phyloP scores from a whole-genome alignment of 148 eudicot species.

The Chenopodium quinoa region DNA sequence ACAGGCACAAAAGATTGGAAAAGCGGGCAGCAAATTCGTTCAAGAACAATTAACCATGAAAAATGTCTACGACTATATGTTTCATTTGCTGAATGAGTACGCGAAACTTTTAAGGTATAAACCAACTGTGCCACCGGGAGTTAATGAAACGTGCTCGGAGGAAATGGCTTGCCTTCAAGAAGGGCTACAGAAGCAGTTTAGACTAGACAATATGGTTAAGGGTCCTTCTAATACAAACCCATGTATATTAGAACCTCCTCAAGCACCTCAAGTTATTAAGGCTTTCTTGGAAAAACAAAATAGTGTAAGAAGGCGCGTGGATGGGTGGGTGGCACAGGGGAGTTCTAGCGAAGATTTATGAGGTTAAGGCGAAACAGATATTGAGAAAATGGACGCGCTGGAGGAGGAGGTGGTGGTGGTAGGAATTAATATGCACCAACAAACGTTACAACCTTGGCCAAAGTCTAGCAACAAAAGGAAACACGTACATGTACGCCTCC shows the following conservation, averaged over 20 bases:
- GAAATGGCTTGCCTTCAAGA: conserved; percentile 37
- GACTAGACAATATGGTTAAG: conserved; percentile 32
- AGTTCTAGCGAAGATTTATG: conserved; percentile 1
- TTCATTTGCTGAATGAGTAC: conserved; percentile 46
- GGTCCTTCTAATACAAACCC: conserved; percentile 33
- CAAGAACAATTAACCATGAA: conserved; percentile 44
- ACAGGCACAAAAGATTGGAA: conserved; percentile 46
- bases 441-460: neutral
- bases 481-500: neutral
- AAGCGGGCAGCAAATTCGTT: conserved; percentile 32
- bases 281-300: conserved; percentile 32
- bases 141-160: conserved; percentile 39
- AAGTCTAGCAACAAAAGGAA: neutral
- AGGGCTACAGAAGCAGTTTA: conserved; percentile 33
- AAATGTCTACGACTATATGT: conserved; percentile 51
- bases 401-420: too few species aligned
- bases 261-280: conserved; percentile 27
- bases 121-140: conserved; percentile 36
- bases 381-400: neutral
- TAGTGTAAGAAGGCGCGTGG: conserved; percentile 30
- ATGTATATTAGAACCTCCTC: conserved; percentile 37
- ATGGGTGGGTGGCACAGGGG: conserved; percentile 34
- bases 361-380: neutral
- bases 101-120: conserved; percentile 44
- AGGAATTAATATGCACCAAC: neutral